phyloP scores from a whole-genome alignment of 2,329 filamentous ascomycete genomes.

The Gaeumannomyces tritici region DNA sequence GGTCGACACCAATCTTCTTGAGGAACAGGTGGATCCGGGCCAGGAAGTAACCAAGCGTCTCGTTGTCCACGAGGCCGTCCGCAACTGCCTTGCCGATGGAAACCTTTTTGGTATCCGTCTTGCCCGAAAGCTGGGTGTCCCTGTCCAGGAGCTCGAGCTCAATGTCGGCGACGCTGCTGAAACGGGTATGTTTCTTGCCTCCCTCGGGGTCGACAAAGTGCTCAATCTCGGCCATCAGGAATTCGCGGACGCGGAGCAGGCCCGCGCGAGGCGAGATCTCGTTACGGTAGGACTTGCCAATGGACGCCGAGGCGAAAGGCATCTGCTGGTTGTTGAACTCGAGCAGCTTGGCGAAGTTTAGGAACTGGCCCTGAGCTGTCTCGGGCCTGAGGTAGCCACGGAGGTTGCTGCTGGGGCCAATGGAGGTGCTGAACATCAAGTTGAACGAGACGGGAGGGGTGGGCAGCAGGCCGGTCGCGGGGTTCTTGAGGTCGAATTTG shows the following conservation, averaged over 20 bases:
- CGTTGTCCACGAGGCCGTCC: slow-evolving; percentile 80
- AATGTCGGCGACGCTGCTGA: slow-evolving; percentile 73
- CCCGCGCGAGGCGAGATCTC: slow-evolving; percentile 92
- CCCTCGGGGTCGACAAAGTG: slow-evolving; percentile 93
- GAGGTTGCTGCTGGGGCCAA: slow-evolving; percentile 78
- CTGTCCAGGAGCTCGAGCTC: slow-evolving; percentile 80
- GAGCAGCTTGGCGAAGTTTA: slow-evolving; percentile 87
- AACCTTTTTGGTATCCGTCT: slow-evolving; percentile 64
- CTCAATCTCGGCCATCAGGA: slow-evolving; percentile 98
- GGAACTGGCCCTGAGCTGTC: slow-evolving; percentile 95
- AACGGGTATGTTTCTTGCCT: slow-evolving; percentile 89
- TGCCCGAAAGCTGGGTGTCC: slow-evolving; percentile 75
- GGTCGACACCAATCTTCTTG: slow-evolving; percentile 76
- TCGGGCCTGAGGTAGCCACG: slow-evolving; percentile 84
- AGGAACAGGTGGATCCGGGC: slow-evolving; percentile 90
- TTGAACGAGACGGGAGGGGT: slow-evolving; percentile 86
- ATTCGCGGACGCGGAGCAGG: slow-evolving; percentile 88
- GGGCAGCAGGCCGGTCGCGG: slow-evolving; percentile 66
- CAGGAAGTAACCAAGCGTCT: slow-evolving; percentile 96
- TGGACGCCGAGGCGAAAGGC: slow-evolving; percentile 94
- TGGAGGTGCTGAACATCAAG: slow-evolving; percentile 95
- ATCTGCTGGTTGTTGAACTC: slow-evolving; percentile 93
- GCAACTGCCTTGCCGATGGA: slow-evolving; percentile 80
- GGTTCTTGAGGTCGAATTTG: slow-evolving; percentile 88
- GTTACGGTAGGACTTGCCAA: slow-evolving; percentile 97